Percentiles rank a stretch among this genome's conserved stretches.
phyloP scores from a whole-genome alignment of 2,329 filamentous ascomycete species.

The Rachicladosporium sp. region DNA sequence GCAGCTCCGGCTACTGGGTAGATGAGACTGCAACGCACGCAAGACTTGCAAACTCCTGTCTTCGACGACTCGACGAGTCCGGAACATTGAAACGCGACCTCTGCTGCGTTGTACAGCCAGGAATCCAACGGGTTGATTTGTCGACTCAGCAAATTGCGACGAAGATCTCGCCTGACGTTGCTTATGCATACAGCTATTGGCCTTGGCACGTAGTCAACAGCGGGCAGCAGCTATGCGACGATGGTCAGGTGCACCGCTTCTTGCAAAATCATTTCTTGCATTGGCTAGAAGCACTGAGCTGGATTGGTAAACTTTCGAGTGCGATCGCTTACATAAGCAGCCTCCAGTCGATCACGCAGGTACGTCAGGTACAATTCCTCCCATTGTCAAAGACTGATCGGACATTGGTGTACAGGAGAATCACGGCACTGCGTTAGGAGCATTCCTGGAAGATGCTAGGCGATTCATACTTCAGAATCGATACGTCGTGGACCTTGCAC shows the following conservation, averaged over 20 bases:
- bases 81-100: no score
- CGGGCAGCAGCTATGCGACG: neutral
- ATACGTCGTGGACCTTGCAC: slow-evolving; percentile 18
- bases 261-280: neutral
- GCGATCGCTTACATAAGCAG: neutral
- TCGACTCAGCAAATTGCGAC: neutral
- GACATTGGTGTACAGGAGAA: neutral
- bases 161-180: neutral
- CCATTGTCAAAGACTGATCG: neutral
- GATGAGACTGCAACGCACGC: no score
- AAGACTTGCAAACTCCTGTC: no score
- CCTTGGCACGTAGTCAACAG: neutral
- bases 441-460: slow-evolving; percentile 21
- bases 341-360: neutral
- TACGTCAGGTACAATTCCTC: neutral
- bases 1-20: no score
- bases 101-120: no score
- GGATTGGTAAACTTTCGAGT: neutral
- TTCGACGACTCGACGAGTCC: no score
- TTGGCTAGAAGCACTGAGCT: slow-evolving; percentile 1
- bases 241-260: neutral
- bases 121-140: no score
- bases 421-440: slow-evolving; percentile 4
- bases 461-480: slow-evolving; percentile 20
- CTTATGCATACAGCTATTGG: slow-evolving; percentile 4